These are phyloP conservation scores for Colletotrichum caudatum DNA, from an alignment of 2,329 filamentous ascomycete genomes.

Conservation along the genomic window DNA sequence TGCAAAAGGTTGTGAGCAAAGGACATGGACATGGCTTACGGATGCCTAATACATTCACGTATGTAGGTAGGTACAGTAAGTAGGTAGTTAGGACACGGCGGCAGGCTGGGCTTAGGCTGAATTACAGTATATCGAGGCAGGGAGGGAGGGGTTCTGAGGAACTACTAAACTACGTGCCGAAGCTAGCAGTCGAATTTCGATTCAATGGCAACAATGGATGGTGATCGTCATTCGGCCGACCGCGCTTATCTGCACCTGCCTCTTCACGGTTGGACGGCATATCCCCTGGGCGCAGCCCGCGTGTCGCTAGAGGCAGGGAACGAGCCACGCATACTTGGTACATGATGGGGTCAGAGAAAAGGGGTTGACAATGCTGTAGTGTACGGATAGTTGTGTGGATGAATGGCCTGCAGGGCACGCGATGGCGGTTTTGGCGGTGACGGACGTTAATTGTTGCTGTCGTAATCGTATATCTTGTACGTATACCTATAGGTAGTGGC, in stretches of 20 bases:
- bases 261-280: not conserved
- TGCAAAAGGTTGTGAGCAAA: not conserved
- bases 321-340: not conserved
- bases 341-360: not conserved
- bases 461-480: no score
- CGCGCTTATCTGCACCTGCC: constrained; percentile 18
- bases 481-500: no score
- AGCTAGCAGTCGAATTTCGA: constrained; percentile 7
- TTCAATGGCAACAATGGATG: constrained; percentile 16
- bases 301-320: not conserved
- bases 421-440: not conserved
- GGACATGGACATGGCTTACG: constrained; percentile 4
- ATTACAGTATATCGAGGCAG: constrained; percentile 11
- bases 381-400: not conserved
- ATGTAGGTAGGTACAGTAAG: no score
- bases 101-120: constrained; percentile 19
- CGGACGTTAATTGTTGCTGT: not conserved
- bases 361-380: not conserved
- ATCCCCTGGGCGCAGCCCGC: not conserved
- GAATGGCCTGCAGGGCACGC: not conserved
- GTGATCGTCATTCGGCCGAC: constrained; percentile 39
- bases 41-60: no score
- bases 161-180: not conserved
- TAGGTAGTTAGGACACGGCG: constrained; percentile 24
- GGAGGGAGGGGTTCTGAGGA: constrained; percentile 18